These are phyloP conservation scores for Russula griseocarnosa DNA, from an alignment of 768 basidiomycete species.

Conservation along the genomic window DNA sequence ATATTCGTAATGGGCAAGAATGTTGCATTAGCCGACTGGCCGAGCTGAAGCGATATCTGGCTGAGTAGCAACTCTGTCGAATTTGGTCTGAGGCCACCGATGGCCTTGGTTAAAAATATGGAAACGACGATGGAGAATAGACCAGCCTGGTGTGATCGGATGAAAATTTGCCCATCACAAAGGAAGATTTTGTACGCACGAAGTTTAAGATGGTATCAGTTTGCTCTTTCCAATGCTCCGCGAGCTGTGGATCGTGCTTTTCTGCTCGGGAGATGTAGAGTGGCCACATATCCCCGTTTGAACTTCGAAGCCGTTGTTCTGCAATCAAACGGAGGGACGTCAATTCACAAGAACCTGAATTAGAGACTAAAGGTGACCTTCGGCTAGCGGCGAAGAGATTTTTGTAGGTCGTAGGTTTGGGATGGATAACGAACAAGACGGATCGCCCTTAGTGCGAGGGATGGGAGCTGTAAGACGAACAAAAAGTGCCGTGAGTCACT, in stretches of 20 bases:
- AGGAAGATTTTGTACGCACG: slow-evolving; percentile 1
- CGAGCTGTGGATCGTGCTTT: slow-evolving; percentile 12
- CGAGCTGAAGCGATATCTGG: slow-evolving; percentile 18
- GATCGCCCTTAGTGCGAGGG: background rate
- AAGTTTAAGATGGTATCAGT: slow-evolving; percentile 5
- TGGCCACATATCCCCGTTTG: slow-evolving; percentile 14
- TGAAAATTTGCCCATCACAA: background rate
- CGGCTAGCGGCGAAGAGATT: background rate
- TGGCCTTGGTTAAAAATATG: slow-evolving; percentile 1
- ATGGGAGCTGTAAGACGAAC: background rate
- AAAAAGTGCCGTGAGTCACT: background rate
- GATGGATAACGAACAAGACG: background rate
- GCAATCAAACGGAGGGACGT: background rate
- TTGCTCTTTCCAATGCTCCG: slow-evolving; percentile 11
- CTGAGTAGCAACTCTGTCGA: slow-evolving; percentile 6
- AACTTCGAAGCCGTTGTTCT: slow-evolving; percentile 3
- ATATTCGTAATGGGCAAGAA: background rate
- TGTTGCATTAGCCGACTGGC: background rate
- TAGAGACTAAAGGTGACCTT: background rate
- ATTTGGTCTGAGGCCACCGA: background rate
- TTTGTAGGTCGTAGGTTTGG: background rate
- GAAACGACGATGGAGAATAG: slow-evolving; percentile 16
- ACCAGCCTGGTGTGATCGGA: slow-evolving; percentile 1
- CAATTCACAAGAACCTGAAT: background rate
- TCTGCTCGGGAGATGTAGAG: slow-evolving; percentile 3